Conservation (phyloP, 2,329 filamentous ascomycete genomes). For the Cordyceps cateniannulata region DNA sequence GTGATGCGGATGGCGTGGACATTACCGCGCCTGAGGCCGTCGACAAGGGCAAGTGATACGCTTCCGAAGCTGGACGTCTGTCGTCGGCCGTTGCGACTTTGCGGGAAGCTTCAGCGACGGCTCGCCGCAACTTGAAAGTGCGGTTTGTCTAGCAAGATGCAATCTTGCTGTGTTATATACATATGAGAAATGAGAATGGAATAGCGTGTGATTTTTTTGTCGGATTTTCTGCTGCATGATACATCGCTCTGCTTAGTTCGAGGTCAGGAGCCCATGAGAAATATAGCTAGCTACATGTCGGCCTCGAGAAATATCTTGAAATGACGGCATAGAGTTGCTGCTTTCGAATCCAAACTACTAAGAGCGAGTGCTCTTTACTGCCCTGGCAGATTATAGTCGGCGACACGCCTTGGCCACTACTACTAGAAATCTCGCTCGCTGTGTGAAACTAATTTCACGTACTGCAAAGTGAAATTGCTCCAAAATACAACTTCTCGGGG, state of each 20-base stretch:
- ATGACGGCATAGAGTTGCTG: too few relatives aligned
- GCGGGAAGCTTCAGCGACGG: too few relatives aligned
- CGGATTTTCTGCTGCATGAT: not conserved
- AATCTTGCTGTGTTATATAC: not conserved
- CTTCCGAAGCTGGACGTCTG: not conserved
- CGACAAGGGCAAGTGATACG: not conserved
- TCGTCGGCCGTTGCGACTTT: too few relatives aligned
- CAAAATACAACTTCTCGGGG: too few relatives aligned
- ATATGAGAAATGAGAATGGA: constrained; percentile 5
- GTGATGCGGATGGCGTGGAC: constrained; percentile 26
- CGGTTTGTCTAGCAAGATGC: not conserved
- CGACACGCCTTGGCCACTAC: too few relatives aligned
- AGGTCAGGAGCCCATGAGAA: not conserved
- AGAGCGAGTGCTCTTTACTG: too few relatives aligned
- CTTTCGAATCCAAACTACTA: too few relatives aligned
- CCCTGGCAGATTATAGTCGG: too few relatives aligned
- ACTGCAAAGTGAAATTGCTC: too few relatives aligned
- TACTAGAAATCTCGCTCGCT: too few relatives aligned
- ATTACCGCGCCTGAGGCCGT: constrained; percentile 15
- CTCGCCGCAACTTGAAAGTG: not conserved
- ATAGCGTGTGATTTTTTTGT: not conserved
- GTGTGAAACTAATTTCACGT: too few relatives aligned
- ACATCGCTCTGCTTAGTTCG: not conserved
- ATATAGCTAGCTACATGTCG: not conserved
- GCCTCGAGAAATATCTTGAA: too few relatives aligned